phyloP scores from a whole-genome alignment of 2,329 filamentous ascomycete genomes.

The Teratosphaeriaceae sp. region DNA sequence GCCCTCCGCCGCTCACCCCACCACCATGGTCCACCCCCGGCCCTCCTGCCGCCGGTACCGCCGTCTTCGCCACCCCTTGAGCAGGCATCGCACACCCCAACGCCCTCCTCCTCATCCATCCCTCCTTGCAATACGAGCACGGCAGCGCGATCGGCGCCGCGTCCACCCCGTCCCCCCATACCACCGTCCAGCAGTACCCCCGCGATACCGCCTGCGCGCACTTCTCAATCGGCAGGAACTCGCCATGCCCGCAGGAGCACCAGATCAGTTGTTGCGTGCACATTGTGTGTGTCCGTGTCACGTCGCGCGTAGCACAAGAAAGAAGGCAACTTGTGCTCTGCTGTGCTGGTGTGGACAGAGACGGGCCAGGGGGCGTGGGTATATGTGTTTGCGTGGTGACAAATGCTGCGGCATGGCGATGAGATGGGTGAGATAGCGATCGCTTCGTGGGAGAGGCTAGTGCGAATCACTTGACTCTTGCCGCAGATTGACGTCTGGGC shows the following conservation, averaged over 20 bases:
- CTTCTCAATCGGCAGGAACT: constrained; percentile 23
- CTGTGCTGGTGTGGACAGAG: no score
- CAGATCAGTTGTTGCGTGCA: constrained; percentile 30
- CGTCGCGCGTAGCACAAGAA: no score
- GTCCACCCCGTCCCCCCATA: constrained; percentile 20
- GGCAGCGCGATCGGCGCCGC: constrained; percentile 15
- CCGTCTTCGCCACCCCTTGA: constrained; percentile 7
- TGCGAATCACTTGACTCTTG: no score
- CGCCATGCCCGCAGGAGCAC: constrained; percentile 29
- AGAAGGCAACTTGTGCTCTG: background rate
- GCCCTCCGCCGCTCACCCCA: no score
- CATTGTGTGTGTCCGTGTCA: no score
- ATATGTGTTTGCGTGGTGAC: background rate
- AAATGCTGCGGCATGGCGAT: background rate
- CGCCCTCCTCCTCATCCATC: constrained; percentile 12
- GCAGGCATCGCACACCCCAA: constrained; percentile 13
- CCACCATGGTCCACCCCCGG: no score
- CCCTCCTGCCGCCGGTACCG: constrained; percentile 2
- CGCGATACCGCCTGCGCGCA: constrained; percentile 14
- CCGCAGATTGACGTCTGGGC: no score
- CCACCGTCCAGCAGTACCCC: constrained; percentile 23
- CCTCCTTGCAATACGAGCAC: constrained; percentile 25
- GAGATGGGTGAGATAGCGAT: background rate
- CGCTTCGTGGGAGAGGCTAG: no score
- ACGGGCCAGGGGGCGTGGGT: background rate